Evolutionary conservation across 805 yeast genomes (phyloP), one percentile per base, ranked within the genome.

Genomic region (Brettanomyces naardenensis): DNA sequence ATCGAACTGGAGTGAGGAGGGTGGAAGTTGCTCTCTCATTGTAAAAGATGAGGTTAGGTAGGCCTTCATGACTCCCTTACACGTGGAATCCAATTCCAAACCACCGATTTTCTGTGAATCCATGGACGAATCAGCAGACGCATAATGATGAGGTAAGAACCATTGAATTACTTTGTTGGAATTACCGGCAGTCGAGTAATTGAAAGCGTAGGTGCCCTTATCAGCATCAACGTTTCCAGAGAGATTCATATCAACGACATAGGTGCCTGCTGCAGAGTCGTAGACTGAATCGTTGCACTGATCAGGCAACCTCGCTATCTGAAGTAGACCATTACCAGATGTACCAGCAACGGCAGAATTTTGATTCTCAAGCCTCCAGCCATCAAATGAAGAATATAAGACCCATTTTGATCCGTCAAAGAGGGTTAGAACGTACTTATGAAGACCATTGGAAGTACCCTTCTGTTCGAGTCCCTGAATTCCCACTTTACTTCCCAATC

Each of bases 181-280:
- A 0, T 19, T 28, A 2, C 64, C 65, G 1, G 27, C 28, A 1
- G 46, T 32, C 48, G 62, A 41, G 55, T 69, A 38, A 41, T 67
- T 28, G 65, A 73, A 66, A 5, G 61, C 42, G 50, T 75, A 78
- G 2, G 57, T 44, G 4, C 54, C 62, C 13, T 51, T 47, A 27
- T 51, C 18, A n/a, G 19, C 15, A 21, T 43, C 35, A 3, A 65
- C 64, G 11, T 54, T 44, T 14, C 76, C 75, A 19, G 64, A 61
- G 13, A 68, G 46, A 4, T 64, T 66, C 19, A 68, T 54, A 25
- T 65, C 66, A 3, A 69, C 67, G 3, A 72, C 75, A 51, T 79
- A 83, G 46, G 68, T 62, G 29, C 94, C 94, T 29, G 92, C 89
- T 17, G 82, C 75, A 31, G 61, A 47, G 54, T 80, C 89, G 51